Conservation (phyloP, 352 stramenopile genomes). For the Phytopythium helicoides region DNA sequence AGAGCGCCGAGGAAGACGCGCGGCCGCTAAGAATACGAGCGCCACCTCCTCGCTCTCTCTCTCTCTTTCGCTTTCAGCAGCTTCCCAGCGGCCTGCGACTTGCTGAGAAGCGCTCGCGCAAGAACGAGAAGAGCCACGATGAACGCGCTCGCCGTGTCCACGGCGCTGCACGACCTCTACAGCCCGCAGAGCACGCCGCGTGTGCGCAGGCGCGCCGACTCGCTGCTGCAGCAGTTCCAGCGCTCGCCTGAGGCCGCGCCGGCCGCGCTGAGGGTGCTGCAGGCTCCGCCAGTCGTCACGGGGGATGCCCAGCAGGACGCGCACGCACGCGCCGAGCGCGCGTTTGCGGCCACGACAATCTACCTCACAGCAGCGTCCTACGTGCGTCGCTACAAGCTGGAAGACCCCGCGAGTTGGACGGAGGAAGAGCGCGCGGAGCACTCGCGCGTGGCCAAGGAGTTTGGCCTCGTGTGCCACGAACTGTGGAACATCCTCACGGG, state of each 20-base stretch:
- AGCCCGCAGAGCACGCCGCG: constrained; percentile 62
- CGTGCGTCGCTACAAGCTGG: constrained; percentile 71
- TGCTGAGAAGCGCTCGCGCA: too few relatives aligned
- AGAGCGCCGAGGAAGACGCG: background rate
- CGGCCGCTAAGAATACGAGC: too few relatives aligned
- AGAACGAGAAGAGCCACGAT: constrained; percentile 11
- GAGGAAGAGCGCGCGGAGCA: constrained; percentile 49
- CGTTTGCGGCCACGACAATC: constrained; percentile 68
- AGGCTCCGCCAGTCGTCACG: constrained; percentile 39
- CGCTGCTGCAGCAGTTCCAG: constrained; percentile 72
- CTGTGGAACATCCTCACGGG: constrained; percentile 78
- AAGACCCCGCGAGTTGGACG: constrained; percentile 51
- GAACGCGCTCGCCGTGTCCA: constrained; percentile 26
- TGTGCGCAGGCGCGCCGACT: constrained; percentile 69
- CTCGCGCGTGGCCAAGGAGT: constrained; percentile 55
- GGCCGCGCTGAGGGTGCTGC: constrained; percentile 54
- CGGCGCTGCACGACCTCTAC: constrained; percentile 74
- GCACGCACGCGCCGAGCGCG: constrained; percentile 47
- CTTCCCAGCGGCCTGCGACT: background rate
- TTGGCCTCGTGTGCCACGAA: constrained; percentile 58
- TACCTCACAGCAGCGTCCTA: constrained; percentile 70
- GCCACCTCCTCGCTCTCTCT: background rate
- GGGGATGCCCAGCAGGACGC: constrained; percentile 22
- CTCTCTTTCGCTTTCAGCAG: background rate
- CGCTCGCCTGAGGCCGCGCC: constrained; percentile 60